Conservation (phyloP, 495 filamentous ascomycete species). For the Penicillium egyptiacum region DNA sequence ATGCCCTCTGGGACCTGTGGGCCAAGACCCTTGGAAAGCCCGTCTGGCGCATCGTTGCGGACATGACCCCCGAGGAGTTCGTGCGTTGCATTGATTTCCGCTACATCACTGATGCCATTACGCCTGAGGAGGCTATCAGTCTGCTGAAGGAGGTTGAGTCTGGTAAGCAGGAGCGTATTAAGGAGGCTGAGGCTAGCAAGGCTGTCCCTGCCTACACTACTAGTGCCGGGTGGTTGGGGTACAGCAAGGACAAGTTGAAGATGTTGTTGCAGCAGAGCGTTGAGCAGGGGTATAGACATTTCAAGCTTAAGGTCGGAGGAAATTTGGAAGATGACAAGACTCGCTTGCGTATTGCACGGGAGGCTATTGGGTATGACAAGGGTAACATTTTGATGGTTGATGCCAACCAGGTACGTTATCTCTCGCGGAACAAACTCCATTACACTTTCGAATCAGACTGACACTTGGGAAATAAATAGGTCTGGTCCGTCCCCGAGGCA, state of each 20-base stretch:
- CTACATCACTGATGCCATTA: slow-evolving; percentile 92
- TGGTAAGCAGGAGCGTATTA: slow-evolving; percentile 65
- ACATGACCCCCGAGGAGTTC: slow-evolving; percentile 85
- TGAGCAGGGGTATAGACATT: slow-evolving; percentile 74
- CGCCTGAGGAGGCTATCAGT: slow-evolving; percentile 76
- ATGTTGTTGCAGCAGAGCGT: slow-evolving; percentile 69
- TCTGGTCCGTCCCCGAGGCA: slow-evolving; percentile 90
- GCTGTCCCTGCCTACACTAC: slow-evolving; percentile 93
- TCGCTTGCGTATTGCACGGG: slow-evolving; percentile 70
- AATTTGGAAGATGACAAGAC: slow-evolving; percentile 67
- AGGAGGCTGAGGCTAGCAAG: slow-evolving; percentile 64
- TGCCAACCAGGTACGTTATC: slow-evolving; percentile 71
- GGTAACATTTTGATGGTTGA: slow-evolving; percentile 94
- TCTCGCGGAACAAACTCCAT: not conserved
- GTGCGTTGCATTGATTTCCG: slow-evolving; percentile 88
- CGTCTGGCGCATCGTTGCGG: slow-evolving; percentile 85
- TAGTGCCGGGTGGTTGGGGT: slow-evolving; percentile 91
- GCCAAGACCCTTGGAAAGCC: slow-evolving; percentile 82
- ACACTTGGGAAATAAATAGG: slow-evolving; percentile 31
- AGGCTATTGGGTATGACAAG: slow-evolving; percentile 80
- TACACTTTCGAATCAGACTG: not conserved
- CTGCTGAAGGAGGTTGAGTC: slow-evolving; percentile 61
- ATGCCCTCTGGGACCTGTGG: slow-evolving; percentile 95
- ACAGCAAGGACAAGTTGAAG: slow-evolving; percentile 82
- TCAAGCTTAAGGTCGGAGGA: slow-evolving; percentile 88